Base-by-base conservation (phyloP, 169 alveolate species). In the Plasmodium vinckei region DNA sequence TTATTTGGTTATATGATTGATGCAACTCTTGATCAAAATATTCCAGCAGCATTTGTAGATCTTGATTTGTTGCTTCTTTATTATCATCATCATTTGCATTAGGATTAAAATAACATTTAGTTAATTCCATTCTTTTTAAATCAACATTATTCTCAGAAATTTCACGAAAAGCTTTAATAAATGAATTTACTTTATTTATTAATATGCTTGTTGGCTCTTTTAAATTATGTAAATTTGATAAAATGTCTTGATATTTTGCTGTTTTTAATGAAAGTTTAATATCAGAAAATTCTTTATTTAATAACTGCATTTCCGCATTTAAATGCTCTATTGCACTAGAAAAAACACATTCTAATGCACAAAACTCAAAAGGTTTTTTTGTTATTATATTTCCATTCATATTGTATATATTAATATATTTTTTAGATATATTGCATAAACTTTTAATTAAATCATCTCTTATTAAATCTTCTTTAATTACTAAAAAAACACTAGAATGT, bases 1-100 rank as follows among this genome's bases (percentile, higher is more conserved):
- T 67, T 23, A n/a, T 39, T 46, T 67, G 59, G 51, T 39, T 64
- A 13, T 94, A 63, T 46, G 92, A 94, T 94, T 94, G 95, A 56
- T 94, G 97, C 10, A 95, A 88, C 70, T 95, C 97, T 59, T 95
- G 97, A 92, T 95, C 97, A 51, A 94, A 95, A 73, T 94, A 95
- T 93, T 95, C 97, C 51, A 95, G 70, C 9, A 95, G 87, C 87
- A 94, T 94, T 59, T 94, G 95, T 65, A 95, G 82, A 44, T 95
- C 97, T 87, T 94, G 60, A 91, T 91, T 64, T 46, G 72, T 60
- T 65, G 91, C 46, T 91, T 64, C 56, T 15, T 51, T 82, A 51
- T 72, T 87, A 39, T 56, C 88, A 23, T 71, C 72, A 57, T 84
- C 65, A 60, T 67, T 53, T 39, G 13, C 25, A 44, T 68, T 86